Base-by-base conservation (phyloP, 1,284 basidiomycete genomes). In the Naganishia cerealis region DNA sequence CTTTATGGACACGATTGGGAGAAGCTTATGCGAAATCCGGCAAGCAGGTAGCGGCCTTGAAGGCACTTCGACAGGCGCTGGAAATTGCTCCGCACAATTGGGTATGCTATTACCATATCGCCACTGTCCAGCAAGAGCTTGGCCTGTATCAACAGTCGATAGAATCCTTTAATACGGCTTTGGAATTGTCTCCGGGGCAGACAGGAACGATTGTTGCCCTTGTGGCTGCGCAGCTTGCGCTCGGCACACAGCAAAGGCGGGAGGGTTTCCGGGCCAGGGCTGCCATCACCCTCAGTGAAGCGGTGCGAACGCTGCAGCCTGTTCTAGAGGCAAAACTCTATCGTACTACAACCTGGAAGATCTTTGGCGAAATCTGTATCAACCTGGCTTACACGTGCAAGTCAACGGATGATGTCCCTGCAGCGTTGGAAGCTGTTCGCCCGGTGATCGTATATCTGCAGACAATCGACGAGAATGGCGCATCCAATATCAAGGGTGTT, bases 1-100 rank as follows among this genome's bases (percentile, higher is more conserved):
- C 87, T 36, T 87, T 88, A 29, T 98, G 94, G 95, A 83, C 94
- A 21, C 87, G 91, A 67, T 85, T 99, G 0, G 95, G 95, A 5
- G 93, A 97, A 78, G 90, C 92, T 0, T 99, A 99, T 73, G 87
- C 87, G 70, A 88, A 86, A 74, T 89, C 91, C 15, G 94, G 95
- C 8, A 86, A 92, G 39, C 90, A 94, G 72, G 87, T 87, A 13
- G 95, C 96, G 2, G 91, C 93, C 1, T 82, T 97, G 69, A 98
- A 96, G 78, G 90, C 94, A 0, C 86, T 98, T 39, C 82, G 84
- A 13, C 88, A 86, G 63, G 91, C 91, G 0, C 85, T 86, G 13
- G 86, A 88, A 71, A 84, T 95, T 59, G 80, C 82, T 39, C 85
- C 88, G 1, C 78, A 85, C 18, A 88, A 90, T 71, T 99, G 96